These are phyloP conservation scores for Phytophthora cajani DNA, from an alignment of 352 stramenopile species.

Conservation along the genomic window DNA sequence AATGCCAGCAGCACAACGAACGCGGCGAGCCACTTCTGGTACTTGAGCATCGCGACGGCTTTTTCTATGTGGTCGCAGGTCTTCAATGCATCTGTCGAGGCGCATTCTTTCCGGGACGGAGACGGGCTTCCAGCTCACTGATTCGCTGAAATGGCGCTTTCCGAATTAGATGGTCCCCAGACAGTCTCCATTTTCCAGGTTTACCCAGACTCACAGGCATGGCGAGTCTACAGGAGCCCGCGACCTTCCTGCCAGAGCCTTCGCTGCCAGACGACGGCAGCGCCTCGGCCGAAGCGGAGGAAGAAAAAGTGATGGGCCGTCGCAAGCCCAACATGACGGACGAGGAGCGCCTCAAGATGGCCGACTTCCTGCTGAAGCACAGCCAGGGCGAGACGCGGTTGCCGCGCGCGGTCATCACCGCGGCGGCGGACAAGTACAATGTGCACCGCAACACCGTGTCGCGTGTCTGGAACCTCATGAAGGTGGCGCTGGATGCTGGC, in stretches of 20 bases:
- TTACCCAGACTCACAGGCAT: background rate
- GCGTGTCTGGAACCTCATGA: constrained; percentile 52
- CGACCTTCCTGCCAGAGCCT: constrained; percentile 6
- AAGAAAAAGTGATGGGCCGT: constrained; percentile 10
- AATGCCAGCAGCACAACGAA: constrained; percentile 55
- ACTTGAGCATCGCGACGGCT: constrained; percentile 66
- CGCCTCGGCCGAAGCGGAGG: background rate
- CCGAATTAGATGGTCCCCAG: constrained; percentile 31
- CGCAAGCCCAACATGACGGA: constrained; percentile 50
- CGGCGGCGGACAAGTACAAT: constrained; percentile 43
- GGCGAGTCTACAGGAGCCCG: background rate
- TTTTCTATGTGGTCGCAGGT: constrained; percentile 15
- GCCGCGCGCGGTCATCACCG: constrained; percentile 41
- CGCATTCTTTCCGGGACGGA: constrained; percentile 11
- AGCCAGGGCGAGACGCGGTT: constrained; percentile 36
- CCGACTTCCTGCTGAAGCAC: constrained; percentile 46
- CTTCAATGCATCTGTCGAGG: background rate
- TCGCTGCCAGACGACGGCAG: background rate
- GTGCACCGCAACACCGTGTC: constrained; percentile 56
- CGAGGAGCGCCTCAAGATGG: constrained; percentile 44
- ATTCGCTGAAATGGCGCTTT: constrained; percentile 25
- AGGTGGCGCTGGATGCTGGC: constrained; percentile 28
- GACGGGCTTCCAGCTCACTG: background rate
- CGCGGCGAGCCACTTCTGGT: constrained; percentile 72
- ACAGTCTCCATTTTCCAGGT: background rate